Conservation (phyloP, 2,329 filamentous ascomycete species). For the Xylariomycetidae sp. region DNA sequence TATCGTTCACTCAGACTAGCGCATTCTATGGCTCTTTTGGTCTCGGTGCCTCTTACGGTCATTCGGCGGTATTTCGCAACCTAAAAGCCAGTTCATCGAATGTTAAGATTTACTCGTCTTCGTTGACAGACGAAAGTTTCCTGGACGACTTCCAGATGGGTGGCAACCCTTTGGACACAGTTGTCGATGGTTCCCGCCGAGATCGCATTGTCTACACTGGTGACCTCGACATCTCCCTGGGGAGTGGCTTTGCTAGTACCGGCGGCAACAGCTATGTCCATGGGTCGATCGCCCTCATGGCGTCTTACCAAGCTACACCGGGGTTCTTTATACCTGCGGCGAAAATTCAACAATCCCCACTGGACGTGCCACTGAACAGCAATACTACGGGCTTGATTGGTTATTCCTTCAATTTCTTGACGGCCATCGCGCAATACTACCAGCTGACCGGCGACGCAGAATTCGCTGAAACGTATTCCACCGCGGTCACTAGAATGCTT, state of each 20-base stretch:
- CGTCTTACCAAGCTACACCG: slow-evolving; percentile 21
- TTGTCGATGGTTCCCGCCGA: slow-evolving; percentile 31
- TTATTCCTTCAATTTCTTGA: slow-evolving; percentile 28
- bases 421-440: slow-evolving; percentile 23
- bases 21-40: slow-evolving; percentile 27
- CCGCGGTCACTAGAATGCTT: slow-evolving; percentile 24
- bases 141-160: slow-evolving; percentile 30
- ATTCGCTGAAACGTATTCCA: slow-evolving; percentile 23
- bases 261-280: slow-evolving; percentile 19
- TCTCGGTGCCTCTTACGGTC: slow-evolving; percentile 25
- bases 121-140: slow-evolving; percentile 22
- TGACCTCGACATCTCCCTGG: slow-evolving; percentile 26
- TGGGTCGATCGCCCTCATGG: slow-evolving; percentile 24
- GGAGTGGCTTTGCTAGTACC: slow-evolving; percentile 22
- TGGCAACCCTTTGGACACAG: slow-evolving; percentile 25
- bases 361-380: slow-evolving; percentile 11
- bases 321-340: slow-evolving; percentile 28
- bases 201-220: slow-evolving; percentile 29
- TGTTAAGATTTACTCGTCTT: slow-evolving; percentile 17
- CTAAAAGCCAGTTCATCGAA: slow-evolving; percentile 9
- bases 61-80: slow-evolving; percentile 22
- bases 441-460: slow-evolving; percentile 21
- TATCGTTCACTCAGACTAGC: slow-evolving; percentile 22
- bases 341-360: slow-evolving; percentile 26
- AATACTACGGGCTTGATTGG: slow-evolving; percentile 29